phyloP scores from a whole-genome alignment of 2,329 filamentous ascomycete species.

The Ceratocystis smalleyi region DNA sequence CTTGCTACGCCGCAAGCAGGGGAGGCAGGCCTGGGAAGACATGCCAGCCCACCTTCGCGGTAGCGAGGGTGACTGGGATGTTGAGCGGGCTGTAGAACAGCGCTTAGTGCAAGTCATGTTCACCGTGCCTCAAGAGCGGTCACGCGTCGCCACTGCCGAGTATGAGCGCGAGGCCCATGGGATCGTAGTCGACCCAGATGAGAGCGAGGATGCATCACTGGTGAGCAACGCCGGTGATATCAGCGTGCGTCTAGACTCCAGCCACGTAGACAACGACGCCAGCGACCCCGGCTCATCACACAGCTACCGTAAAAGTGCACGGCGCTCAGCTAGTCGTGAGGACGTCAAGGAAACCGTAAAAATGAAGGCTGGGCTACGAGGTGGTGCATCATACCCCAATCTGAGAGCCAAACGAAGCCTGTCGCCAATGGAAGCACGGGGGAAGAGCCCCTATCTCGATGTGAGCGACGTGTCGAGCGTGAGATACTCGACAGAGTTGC shows the following conservation, averaged over 20 bases:
- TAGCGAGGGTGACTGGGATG: constrained; percentile 58
- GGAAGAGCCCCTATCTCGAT: constrained; percentile 11
- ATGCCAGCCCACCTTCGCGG: constrained; percentile 20
- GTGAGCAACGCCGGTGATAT: constrained; percentile 15
- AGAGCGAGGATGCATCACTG: constrained; percentile 12
- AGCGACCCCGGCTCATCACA: constrained; percentile 1
- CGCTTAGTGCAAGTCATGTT: constrained; percentile 75
- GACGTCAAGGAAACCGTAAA: neutral
- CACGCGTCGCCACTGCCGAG: constrained; percentile 80
- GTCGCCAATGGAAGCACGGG: constrained; percentile 8
- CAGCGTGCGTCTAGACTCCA: constrained; percentile 1
- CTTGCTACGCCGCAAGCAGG: constrained; percentile 39
- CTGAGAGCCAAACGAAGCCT: constrained; percentile 7
- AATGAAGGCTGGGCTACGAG: neutral
- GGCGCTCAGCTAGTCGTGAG: neutral
- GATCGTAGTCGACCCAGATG: constrained; percentile 12
- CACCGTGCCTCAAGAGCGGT: constrained; percentile 71
- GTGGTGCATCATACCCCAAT: constrained; percentile 1
- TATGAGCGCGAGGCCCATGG: constrained; percentile 23
- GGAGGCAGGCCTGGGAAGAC: constrained; percentile 38
- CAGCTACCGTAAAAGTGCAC: neutral
- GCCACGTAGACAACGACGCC: neutral
- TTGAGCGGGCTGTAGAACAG: constrained; percentile 56
- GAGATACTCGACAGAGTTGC: constrained; percentile 10
- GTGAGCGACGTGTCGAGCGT: constrained; percentile 10